These are phyloP conservation scores for Somion occarium DNA, from an alignment of 1,284 basidiomycete genomes.

Conservation along the genomic window DNA sequence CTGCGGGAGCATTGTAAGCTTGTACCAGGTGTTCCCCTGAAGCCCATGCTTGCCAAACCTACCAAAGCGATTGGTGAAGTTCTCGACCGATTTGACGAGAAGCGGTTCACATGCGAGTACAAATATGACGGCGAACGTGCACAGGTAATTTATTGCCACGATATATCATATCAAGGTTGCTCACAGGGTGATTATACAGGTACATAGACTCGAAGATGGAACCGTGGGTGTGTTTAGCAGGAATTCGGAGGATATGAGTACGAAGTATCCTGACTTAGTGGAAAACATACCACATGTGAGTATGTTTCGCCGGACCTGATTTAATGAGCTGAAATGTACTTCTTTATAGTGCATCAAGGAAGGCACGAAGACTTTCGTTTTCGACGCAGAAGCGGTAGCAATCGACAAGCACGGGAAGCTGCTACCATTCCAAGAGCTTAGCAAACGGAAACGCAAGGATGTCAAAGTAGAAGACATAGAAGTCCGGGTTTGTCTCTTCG, in stretches of 20 bases:
- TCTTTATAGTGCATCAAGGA: constrained; percentile 74
- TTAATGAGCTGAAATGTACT: not conserved
- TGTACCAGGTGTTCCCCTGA: constrained; percentile 93
- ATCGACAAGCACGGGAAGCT: constrained; percentile 86
- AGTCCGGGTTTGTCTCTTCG: constrained; percentile 92
- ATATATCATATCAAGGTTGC: not conserved
- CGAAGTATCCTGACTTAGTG: constrained; percentile 97
- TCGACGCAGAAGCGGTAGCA: constrained; percentile 96
- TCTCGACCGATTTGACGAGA: constrained; percentile 93
- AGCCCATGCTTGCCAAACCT: constrained; percentile 99
- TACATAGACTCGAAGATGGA: constrained; percentile 80
- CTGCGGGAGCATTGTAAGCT: constrained; percentile 82
- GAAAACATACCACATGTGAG: constrained; percentile 85
- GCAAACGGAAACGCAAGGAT: constrained; percentile 93
- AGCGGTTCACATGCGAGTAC: constrained; percentile 98
- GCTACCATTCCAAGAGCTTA: constrained; percentile 97
- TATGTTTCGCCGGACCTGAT: constrained; percentile 10
- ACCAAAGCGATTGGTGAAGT: constrained; percentile 99
- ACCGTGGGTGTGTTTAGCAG: constrained; percentile 88
- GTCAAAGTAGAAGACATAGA: constrained; percentile 96
- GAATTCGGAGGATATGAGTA: constrained; percentile 99
- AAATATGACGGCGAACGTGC: constrained; percentile 99
- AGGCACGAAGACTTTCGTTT: constrained; percentile 80
- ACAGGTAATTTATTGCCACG: constrained; percentile 58
- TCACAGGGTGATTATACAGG: constrained; percentile 36